These are phyloP conservation scores for Podaxis pistillaris DNA, from an alignment of 768 basidiomycete species.

Conservation along the genomic window DNA sequence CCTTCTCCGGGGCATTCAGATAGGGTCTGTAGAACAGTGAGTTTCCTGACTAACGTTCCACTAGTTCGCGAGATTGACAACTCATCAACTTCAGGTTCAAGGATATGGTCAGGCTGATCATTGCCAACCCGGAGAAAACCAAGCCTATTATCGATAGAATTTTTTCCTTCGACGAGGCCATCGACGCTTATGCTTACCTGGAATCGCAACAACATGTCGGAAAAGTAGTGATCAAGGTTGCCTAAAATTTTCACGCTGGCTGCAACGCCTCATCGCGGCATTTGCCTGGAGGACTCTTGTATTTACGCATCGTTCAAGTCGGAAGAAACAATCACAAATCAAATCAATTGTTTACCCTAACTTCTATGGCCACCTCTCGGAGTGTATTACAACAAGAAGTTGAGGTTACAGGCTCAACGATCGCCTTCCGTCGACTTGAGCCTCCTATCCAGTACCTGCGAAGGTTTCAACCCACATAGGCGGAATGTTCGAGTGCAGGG, in stretches of 20 bases:
- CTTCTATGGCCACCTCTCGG: no score
- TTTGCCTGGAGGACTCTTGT: no score
- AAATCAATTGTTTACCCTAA: no score
- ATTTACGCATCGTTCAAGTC: no score
- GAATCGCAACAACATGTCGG: slow-evolving; percentile 55
- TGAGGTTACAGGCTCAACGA: no score
- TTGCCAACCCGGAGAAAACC: slow-evolving; percentile 36
- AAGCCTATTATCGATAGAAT: slow-evolving; percentile 54
- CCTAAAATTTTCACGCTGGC: neutral
- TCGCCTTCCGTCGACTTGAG: no score
- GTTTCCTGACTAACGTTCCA: neutral
- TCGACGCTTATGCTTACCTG: slow-evolving; percentile 50
- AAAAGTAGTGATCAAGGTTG: slow-evolving; percentile 53
- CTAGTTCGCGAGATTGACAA: neutral
- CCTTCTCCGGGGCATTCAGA: neutral
- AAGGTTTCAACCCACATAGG: no score
- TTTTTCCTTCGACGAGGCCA: slow-evolving; percentile 51
- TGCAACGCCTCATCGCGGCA: no score
- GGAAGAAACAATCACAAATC: no score
- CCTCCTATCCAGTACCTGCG: no score
- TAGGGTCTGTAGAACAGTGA: neutral
- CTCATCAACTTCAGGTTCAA: slow-evolving; percentile 38
- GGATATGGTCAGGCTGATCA: slow-evolving; percentile 46
- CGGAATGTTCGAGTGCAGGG: no score
- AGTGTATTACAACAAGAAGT: no score